These are phyloP conservation scores for Talaromyces funiculosus DNA, from an alignment of 2,329 filamentous ascomycete species.

Conservation along the genomic window DNA sequence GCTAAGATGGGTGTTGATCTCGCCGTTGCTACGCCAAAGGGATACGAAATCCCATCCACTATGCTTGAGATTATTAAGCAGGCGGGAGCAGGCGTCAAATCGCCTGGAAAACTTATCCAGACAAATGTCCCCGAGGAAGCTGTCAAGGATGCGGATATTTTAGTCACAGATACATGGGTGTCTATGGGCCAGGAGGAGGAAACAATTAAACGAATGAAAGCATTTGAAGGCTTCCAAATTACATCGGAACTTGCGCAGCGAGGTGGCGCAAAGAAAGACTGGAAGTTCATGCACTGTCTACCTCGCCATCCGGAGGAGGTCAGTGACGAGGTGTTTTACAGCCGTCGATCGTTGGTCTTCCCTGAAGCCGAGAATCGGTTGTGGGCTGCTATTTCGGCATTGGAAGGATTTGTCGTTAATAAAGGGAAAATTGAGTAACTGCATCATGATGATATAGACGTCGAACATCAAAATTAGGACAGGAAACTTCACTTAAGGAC, in stretches of 20 bases:
- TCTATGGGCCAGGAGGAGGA: slow-evolving; percentile 97
- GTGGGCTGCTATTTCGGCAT: slow-evolving; percentile 79
- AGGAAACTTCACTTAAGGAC: not conserved
- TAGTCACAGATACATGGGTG: slow-evolving; percentile 97
- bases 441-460: not conserved
- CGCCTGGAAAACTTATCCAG: slow-evolving; percentile 63
- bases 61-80: slow-evolving; percentile 70
- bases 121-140: slow-evolving; percentile 78
- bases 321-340: slow-evolving; percentile 89
- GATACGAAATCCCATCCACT: slow-evolving; percentile 70
- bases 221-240: slow-evolving; percentile 86
- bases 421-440: slow-evolving; percentile 65
- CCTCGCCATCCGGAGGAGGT: slow-evolving; percentile 92
- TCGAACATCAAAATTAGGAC: not conserved
- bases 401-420: slow-evolving; percentile 92
- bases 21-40: slow-evolving; percentile 76
- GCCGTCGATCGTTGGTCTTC: slow-evolving; percentile 78
- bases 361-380: slow-evolving; percentile 90
- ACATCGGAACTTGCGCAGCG: slow-evolving; percentile 76
- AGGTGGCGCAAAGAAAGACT: slow-evolving; percentile 78
- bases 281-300: slow-evolving; percentile 99
- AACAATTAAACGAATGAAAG: slow-evolving; percentile 66
- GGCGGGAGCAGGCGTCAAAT: slow-evolving; percentile 53
- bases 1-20: slow-evolving; percentile 83
- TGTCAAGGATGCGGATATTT: slow-evolving; percentile 75